Base-by-base conservation (phyloP, 352 stramenopile genomes). In the Globisporangium nagaii region DNA sequence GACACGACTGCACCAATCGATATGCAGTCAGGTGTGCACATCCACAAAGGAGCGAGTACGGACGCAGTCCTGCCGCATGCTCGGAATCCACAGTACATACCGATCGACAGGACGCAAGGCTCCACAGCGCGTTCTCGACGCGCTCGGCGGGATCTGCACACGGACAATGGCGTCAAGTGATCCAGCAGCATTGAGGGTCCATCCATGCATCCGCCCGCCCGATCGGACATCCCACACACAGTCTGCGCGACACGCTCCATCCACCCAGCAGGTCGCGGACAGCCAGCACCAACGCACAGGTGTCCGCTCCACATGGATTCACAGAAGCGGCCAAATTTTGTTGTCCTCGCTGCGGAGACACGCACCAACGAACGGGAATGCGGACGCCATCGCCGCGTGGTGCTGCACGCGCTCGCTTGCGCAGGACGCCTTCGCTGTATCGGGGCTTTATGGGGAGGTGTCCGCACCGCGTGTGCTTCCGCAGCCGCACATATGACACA, bases 341-440 rank as follows among this genome's bases (percentile, higher is more conserved):
- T 10, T 5, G 20, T 15, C 30, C 40, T 20, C 12, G 11, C 2
- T n/a, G 15, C n/a, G 13, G 37, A 15, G 7, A 13, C 32, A 59
- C 63, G 27, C 12, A 79, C 70, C 70, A 19, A 70, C 63, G 35
- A 70, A 71, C 17, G 70, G 65, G 47, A 76, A 68, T 11, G 43
- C n/a, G 20, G 67, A 40, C 27, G 62, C 31, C 70, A 79, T 79
- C 44, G 32, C 32, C 52, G 27, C 41, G 22, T 45, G 19, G 20
- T 13, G 12, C 24, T n/a, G 13, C 3, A 4, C 24, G 17, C 4
- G 4, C 13, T 6, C 4, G 17, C 15, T 10, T 37, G 17, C 27
- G 25, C 43, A 24, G 43, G n/a, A n/a, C n/a, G n/a, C n/a, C n/a
- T n/a, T n/a, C n/a, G n/a, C n/a, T n/a, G n/a, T n/a, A n/a, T n/a